phyloP scores from a whole-genome alignment of 2,329 filamentous ascomycete genomes.

The Domatiomyces globalis region DNA sequence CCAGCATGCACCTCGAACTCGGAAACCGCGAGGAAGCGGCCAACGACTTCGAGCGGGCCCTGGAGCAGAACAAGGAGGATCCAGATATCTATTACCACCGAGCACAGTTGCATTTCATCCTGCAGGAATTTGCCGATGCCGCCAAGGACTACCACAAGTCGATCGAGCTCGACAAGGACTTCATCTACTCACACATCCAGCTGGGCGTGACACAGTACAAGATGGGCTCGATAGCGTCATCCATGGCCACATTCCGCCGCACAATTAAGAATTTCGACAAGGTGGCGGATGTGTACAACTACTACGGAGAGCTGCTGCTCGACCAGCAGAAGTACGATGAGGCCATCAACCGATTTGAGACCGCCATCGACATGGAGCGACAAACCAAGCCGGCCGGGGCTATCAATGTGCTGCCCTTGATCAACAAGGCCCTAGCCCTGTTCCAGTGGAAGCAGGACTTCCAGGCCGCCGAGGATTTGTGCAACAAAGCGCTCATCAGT shows the following conservation, averaged over 20 bases:
- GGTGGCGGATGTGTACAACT: conserved; percentile 97
- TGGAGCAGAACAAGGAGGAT: conserved; percentile 71
- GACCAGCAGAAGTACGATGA: conserved; percentile 94
- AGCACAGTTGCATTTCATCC: conserved; percentile 95
- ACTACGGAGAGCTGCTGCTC: conserved; percentile 91
- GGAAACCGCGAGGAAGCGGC: conserved; percentile 77
- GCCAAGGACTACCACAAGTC: conserved; percentile 99
- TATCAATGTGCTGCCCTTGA: conserved; percentile 94
- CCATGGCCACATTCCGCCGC: conserved; percentile 93
- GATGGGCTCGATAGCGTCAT: conserved; percentile 94
- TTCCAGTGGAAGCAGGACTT: conserved; percentile 99
- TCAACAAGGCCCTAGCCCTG: conserved; percentile 93
- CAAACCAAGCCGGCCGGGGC: conserved; percentile 69
- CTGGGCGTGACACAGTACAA: conserved; percentile 99
- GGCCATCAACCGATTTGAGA: conserved; percentile 95
- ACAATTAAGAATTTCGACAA: conserved; percentile 98
- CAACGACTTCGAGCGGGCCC: conserved; percentile 72
- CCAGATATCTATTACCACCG: conserved; percentile 99
- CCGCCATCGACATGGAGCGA: conserved; percentile 97
- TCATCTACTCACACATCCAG: conserved; percentile 99
- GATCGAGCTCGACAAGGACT: conserved; percentile 86
- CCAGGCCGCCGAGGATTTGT: conserved; percentile 83
- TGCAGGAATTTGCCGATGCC: conserved; percentile 79
- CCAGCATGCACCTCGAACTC: conserved; percentile 92
- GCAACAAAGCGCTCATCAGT: conserved; percentile 95